These are phyloP conservation scores for Cyberlindnera lachancei DNA, from an alignment of 805 yeast species.

Conservation along the genomic window DNA sequence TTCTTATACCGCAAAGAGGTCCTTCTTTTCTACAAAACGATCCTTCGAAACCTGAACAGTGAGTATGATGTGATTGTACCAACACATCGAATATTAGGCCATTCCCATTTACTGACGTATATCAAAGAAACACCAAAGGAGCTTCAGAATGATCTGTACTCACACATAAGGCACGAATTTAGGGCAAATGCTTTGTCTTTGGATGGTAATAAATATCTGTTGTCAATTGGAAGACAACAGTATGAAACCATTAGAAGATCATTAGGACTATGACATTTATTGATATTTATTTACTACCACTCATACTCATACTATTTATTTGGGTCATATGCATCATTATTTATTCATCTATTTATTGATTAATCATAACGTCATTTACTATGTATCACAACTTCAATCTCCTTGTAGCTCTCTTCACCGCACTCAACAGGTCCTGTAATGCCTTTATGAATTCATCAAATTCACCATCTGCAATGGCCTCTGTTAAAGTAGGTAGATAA, in stretches of 20 bases:
- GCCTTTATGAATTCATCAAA: conserved; percentile 23
- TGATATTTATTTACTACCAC: conserved; percentile 1
- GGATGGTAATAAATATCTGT: conserved; percentile 8
- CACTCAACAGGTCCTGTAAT: conserved; percentile 6
- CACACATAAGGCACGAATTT: conserved; percentile 6
- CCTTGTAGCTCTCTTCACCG: conserved; percentile 4
- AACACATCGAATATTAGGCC: no score
- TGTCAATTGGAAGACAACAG: conserved; percentile 6
- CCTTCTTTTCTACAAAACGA: conserved; percentile 6
- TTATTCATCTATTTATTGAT: background rate
- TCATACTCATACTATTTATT: background rate
- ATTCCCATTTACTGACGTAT: background rate
- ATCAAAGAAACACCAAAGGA: conserved; percentile 4
- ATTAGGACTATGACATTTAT: conserved; percentile 4
- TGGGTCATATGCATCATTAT: background rate
- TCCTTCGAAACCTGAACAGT: conserved; percentile 10
- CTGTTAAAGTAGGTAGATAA: conserved; percentile 52
- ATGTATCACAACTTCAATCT: conserved; percentile 3
- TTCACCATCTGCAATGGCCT: conserved; percentile 42
- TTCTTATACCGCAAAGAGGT: conserved; percentile 13
- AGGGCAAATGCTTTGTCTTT: conserved; percentile 1
- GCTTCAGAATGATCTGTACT: conserved; percentile 2
- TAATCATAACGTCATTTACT: background rate
- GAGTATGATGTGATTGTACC: conserved; percentile 3
- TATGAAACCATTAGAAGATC: conserved; percentile 7